Percentiles rank a stretch among this genome's conserved stretches.
phyloP scores from a whole-genome alignment of 1,284 basidiomycete genomes.

The Pseudozyma thailandica region DNA sequence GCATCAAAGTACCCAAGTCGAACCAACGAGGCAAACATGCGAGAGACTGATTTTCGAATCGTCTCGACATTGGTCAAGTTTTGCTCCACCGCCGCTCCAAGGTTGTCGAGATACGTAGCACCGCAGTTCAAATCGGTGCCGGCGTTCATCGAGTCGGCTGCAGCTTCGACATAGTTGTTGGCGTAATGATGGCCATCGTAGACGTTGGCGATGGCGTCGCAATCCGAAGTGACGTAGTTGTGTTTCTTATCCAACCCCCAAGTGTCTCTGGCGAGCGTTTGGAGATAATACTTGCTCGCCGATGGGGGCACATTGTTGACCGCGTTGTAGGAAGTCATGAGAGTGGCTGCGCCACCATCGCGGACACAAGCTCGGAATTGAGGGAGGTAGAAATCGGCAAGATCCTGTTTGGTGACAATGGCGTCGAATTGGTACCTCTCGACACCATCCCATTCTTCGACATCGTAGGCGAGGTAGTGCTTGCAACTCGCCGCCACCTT shows the following conservation, averaged over 20 bases:
- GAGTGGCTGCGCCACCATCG: conserved; percentile 19
- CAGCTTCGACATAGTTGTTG: conserved; percentile 17
- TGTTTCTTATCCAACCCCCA: conserved; percentile 26
- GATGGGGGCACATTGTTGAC: conserved; percentile 28
- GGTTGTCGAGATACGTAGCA: conserved; percentile 26
- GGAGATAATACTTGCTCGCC: conserved; percentile 26
- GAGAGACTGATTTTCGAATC: conserved; percentile 10
- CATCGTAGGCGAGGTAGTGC: conserved; percentile 28
- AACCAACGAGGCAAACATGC: conserved; percentile 21
- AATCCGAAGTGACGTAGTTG: conserved; percentile 34
- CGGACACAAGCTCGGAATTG: conserved; percentile 32
- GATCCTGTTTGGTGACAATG: conserved; percentile 31
- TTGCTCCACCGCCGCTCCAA: conserved; percentile 9
- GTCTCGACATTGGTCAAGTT: conserved; percentile 13
- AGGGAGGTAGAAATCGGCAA: conserved; percentile 27
- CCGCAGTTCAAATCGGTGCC: conserved; percentile 32
- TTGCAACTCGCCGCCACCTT: conserved; percentile 27
- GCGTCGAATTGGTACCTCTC: conserved; percentile 33
- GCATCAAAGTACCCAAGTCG: conserved; percentile 25
- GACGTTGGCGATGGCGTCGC: conserved; percentile 30
- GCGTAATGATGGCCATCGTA: conserved; percentile 30
- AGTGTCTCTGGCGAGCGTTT: conserved; percentile 11
- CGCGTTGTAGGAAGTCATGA: conserved; percentile 31
- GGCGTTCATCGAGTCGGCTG: conserved; percentile 24
- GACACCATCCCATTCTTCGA: conserved; percentile 17